A percentile compares a stretch with the other conserved stretches of the same genome.
Evolutionary conservation across 164 flowering plant species (phyloP).

Genomic region (Vitis amurensis): DNA sequence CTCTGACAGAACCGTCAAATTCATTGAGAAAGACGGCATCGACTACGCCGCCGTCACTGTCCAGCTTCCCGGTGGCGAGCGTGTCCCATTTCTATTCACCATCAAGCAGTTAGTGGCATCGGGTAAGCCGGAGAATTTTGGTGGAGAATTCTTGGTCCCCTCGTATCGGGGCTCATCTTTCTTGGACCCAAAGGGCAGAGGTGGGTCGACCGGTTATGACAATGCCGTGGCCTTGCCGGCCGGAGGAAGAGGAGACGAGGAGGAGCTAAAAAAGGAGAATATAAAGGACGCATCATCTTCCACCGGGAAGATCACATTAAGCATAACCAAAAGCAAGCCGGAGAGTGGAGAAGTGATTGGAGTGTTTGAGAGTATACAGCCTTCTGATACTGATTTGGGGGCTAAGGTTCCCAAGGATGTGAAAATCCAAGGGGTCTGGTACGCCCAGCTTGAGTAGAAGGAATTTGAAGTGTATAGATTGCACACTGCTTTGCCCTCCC

Average conservation of each 20-base stretch:
- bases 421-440: constrained; percentile 94
- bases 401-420: constrained; percentile 92
- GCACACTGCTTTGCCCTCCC: too few relatives aligned
- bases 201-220: constrained; percentile 93
- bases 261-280: constrained; percentile 84
- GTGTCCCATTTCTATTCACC: constrained; percentile 94
- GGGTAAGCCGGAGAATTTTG: constrained; percentile 78
- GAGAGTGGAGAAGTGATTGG: constrained; percentile 91
- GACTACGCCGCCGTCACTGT: constrained; percentile 97
- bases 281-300: constrained; percentile 64
- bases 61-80: constrained; percentile 95
- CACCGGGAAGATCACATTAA: constrained; percentile 71
- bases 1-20: constrained; percentile 78
- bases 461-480: too few relatives aligned
- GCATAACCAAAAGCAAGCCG: constrained; percentile 81
- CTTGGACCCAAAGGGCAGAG: constrained; percentile 98
- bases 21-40: constrained; percentile 91
- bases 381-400: constrained; percentile 95
- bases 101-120: constrained; percentile 88
- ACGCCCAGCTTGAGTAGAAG: constrained; percentile 74
- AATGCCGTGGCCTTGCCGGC: constrained; percentile 95
- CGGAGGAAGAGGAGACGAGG: constrained; percentile 98
- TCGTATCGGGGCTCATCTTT: constrained; percentile 93
- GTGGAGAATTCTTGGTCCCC: constrained; percentile 83
- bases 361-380: constrained; percentile 91